Evolutionary conservation across 2,329 filamentous ascomycete genomes (phyloP).

Genomic region (Ophiostoma populinum): DNA sequence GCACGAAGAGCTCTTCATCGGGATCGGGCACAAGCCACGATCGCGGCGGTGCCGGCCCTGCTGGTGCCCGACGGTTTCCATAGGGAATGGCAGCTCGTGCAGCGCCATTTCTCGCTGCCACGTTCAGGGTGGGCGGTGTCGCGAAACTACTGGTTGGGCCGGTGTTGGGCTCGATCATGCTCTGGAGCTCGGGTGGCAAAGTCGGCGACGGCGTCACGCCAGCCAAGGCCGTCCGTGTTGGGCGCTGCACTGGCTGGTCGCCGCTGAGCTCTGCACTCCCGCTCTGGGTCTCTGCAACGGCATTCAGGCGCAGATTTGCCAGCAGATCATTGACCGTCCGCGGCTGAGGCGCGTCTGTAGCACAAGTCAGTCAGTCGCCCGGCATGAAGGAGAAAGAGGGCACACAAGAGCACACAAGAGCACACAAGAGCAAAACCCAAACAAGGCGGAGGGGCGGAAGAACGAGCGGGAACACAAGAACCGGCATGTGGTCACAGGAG

Average conservation of each 20-base stretch:
- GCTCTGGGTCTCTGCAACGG: no score
- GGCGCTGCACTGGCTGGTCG: conserved; percentile 5
- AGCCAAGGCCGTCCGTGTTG: not conserved
- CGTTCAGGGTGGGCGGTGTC: not conserved
- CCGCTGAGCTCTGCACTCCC: no score
- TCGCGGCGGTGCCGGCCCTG: conserved; percentile 40
- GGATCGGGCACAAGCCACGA: no score
- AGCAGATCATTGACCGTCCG: conserved; percentile 43
- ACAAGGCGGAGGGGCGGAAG: not conserved
- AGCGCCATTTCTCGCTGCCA: not conserved
- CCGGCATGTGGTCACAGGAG: no score
- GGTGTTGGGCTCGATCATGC: no score
- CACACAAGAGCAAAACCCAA: not conserved
- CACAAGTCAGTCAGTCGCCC: conserved; percentile 1
- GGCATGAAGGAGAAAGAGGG: not conserved
- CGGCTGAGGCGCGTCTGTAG: conserved; percentile 10
- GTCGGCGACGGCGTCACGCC: conserved; percentile 18
- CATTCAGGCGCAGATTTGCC: conserved; percentile 34
- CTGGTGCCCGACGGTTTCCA: conserved; percentile 24
- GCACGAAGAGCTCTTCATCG: no score
- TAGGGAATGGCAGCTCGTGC: not conserved
- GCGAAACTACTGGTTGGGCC: no score
- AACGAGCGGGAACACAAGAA: no score
- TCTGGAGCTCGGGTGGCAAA: no score
- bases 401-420: not conserved